These are phyloP conservation scores for Hsuehochloa calcarea DNA, from an alignment of 176 grass and related monocot species.

Conservation along the genomic window DNA sequence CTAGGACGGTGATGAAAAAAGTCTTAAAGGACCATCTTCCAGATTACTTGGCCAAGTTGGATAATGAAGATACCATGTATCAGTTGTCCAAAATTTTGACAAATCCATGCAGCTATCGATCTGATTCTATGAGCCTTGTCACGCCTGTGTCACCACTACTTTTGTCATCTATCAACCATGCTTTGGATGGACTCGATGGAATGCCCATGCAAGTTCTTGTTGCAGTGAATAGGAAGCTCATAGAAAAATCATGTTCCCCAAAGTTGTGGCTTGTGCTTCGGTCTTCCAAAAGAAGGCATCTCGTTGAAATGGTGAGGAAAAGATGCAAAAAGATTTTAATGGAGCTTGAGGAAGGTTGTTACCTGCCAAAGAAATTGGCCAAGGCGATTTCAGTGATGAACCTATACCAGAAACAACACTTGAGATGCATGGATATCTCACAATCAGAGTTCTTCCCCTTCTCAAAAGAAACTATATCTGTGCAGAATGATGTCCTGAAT, in stretches of 20 bases:
- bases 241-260: slow-evolving; percentile 5
- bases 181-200: slow-evolving; percentile 10
- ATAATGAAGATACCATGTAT: not conserved
- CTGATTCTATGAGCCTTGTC: not conserved
- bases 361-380: slow-evolving; percentile 36
- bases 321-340: not conserved
- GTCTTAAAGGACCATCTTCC: slow-evolving; percentile 38
- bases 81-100: slow-evolving; percentile 27
- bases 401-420: slow-evolving; percentile 25
- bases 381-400: slow-evolving; percentile 40
- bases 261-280: not conserved
- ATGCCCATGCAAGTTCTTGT: slow-evolving; percentile 29
- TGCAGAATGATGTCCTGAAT: slow-evolving; percentile 42
- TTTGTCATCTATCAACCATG: slow-evolving; percentile 20
- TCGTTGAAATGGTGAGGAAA: not conserved
- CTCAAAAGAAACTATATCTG: slow-evolving; percentile 17
- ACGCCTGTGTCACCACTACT: slow-evolving; percentile 21
- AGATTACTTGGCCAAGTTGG: slow-evolving; percentile 24
- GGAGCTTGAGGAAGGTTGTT: slow-evolving; percentile 27
- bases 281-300: not conserved
- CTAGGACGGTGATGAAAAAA: slow-evolving; percentile 23
- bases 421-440: slow-evolving; percentile 27
- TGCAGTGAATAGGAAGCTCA: slow-evolving; percentile 29
- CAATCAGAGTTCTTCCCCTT: slow-evolving; percentile 46
- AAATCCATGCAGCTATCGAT: slow-evolving; percentile 29